Evolutionary conservation across 2,329 filamentous ascomycete species (phyloP).

Genomic region (Apiospora phragmitis): DNA sequence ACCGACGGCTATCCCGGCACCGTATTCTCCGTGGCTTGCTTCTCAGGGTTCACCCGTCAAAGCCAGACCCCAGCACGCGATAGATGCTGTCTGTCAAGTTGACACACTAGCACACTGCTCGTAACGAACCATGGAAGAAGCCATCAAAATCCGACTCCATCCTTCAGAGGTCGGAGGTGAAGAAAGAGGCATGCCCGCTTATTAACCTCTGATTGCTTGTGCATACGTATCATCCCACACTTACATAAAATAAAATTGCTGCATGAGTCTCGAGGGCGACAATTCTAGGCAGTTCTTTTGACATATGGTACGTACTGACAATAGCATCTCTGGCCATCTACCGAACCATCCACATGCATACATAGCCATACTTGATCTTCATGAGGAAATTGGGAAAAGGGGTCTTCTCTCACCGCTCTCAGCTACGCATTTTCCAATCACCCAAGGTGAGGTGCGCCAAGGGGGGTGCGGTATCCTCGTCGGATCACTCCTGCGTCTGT

Average conservation of each 20-base stretch:
- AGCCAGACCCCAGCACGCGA: background rate
- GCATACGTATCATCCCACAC: background rate
- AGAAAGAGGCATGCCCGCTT: background rate
- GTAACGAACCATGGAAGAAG: background rate
- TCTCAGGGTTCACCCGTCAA: background rate
- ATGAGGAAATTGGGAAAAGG: slow-evolving; percentile 2
- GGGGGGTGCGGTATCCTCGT: background rate
- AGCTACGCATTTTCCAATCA: slow-evolving; percentile 2
- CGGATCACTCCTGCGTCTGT: background rate
- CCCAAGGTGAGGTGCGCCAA: slow-evolving; percentile 4
- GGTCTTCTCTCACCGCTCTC: background rate
- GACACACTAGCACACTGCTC: background rate
- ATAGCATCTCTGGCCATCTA: background rate
- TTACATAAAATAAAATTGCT: background rate
- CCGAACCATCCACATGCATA: background rate
- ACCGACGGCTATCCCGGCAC: background rate
- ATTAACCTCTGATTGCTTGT: background rate
- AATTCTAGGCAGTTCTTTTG: background rate
- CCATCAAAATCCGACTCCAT: background rate
- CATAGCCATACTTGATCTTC: background rate
- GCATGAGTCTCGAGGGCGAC: background rate
- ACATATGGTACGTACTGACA: background rate
- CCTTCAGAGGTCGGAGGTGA: background rate
- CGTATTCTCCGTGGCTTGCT: background rate
- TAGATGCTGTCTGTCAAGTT: background rate